Evolutionary conservation across 257 asterid genomes (phyloP), one percentile per base, ranked within the genome.

Genomic region (Penstemon eatonii): DNA sequence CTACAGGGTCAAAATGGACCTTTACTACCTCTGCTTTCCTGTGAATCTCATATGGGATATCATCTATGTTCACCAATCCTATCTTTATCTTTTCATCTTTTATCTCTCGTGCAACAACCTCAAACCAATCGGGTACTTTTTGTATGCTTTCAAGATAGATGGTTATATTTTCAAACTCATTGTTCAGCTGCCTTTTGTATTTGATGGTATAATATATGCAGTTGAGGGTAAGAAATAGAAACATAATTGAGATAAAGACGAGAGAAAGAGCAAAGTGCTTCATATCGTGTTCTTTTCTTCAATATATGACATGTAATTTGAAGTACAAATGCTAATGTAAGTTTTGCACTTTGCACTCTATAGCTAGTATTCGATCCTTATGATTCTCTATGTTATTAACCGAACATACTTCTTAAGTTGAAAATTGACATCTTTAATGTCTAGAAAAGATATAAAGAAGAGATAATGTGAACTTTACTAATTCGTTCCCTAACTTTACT

Each of bases 1-100:
- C 73, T 6, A 80, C 84, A 0, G 36, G 82, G 0, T 76, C 74
- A 63, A 84, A 92, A 38, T 70, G 66, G 36, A 92, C 82, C 44
- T 72, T 67, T 11, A 79, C 73, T 49, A 67, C 44, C 7, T 66
- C 56, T n/a, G 52, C 69, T 7, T 54, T 46, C 0, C 75, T 59
- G n/a, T 59, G 65, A 10, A 69, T 51, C 41, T 64, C 77, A 47
- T 63, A 57, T 56, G n/a, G 25, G 18, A 12, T 6, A 0, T 42
- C 38, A 40, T 33, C 45, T 45, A 41, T 37, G 53, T 80, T 66
- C 70, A 83, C 83, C 46, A 80, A n/a, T 2, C 85, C 87, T 13
- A 83, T 60, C 25, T 75, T 80, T 70, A 80, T 33, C 8, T 40
- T 60, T 15, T 55, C 68, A 3, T 61, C 69, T 46, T 60, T 63